Base-by-base conservation (phyloP, 2,329 filamentous ascomycete species). In the Trichoderma sp. region DNA sequence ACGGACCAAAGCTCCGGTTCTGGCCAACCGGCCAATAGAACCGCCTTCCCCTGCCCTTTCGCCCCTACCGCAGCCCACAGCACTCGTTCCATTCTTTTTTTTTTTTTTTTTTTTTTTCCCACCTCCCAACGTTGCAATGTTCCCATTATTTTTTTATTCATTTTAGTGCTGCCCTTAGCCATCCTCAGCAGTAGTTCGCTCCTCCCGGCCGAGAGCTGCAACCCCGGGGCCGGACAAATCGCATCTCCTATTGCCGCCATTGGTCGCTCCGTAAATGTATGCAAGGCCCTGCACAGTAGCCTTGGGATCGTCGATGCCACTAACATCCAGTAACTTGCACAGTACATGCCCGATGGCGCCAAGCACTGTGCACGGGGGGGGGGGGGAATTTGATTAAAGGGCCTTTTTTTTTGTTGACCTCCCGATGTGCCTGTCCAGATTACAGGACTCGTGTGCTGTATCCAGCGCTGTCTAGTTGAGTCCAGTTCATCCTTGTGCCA, bases 201-300 rank as follows among this genome's bases (percentile, higher is more conserved):
- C 29, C 19, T 63, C 59, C 59, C 59, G 59, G 59, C 59, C 59
- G 59, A 63, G 45, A 52, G 59, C 42, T 63, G 42, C 29, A 8
- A n/a, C 45, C 5, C 45, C 59, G 45, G 59, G 42, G 59, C 48
- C 59, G 45, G 59, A 34, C 39, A 48, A 61, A 61, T 61, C 39
- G 45, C 59, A 15, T 29, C 58, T 19, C 53, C 53, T 56, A 15
- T 29, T 54, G 17, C 39, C 35, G 39, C 57, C 25, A 48, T 32
- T 59, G 56, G 17, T 17, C 17, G 17, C 57, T 60, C 39, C 37
- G n/a, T 34, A 35, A 34, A 35, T 32, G 29, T 48, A 48, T 60
- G 35, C 57, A 39, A 48, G 35, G 37, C 35, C 29, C 37, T 45
- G 39, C 39, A 22, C 39, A 45, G 57, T 48, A 25, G 27, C 57